phyloP scores from a whole-genome alignment of 176 grass and related monocot genomes.

The Carex parvula region DNA sequence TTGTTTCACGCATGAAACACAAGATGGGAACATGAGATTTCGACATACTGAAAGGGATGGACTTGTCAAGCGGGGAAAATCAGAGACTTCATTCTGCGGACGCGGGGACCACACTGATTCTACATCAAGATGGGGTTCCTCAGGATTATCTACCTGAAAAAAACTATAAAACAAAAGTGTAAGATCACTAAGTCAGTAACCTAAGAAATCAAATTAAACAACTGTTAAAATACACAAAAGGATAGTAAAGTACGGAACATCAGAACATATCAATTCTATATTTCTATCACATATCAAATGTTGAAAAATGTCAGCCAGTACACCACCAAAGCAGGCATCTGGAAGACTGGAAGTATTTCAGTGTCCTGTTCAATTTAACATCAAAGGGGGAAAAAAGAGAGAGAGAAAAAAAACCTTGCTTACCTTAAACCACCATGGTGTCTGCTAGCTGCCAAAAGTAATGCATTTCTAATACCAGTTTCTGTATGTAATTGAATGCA shows the following conservation, averaged over 20 bases:
- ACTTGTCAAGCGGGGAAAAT: neutral
- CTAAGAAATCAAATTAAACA: neutral
- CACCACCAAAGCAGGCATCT: too few relatives aligned
- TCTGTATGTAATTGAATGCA: neutral
- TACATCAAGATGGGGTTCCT: neutral
- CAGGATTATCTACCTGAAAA: neutral
- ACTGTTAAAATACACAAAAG: too few relatives aligned
- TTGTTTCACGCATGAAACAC: conserved; percentile 1
- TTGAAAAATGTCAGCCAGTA: too few relatives aligned
- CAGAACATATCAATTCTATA: too few relatives aligned
- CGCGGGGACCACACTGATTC: neutral
- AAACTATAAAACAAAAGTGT: conserved; percentile 8
- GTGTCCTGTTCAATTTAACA: too few relatives aligned
- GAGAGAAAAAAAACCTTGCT: too few relatives aligned
- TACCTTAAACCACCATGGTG: neutral
- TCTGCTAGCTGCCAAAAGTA: conserved; percentile 3
- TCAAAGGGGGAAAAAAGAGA: too few relatives aligned
- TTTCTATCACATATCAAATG: too few relatives aligned
- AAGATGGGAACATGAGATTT: neutral
- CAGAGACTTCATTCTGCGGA: neutral
- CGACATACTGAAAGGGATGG: neutral
- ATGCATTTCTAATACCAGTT: neutral
- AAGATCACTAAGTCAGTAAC: neutral
- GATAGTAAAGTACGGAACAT: too few relatives aligned
- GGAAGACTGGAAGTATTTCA: too few relatives aligned